phyloP scores from a whole-genome alignment of 768 basidiomycete genomes.

The Lactarius akahatsu region DNA sequence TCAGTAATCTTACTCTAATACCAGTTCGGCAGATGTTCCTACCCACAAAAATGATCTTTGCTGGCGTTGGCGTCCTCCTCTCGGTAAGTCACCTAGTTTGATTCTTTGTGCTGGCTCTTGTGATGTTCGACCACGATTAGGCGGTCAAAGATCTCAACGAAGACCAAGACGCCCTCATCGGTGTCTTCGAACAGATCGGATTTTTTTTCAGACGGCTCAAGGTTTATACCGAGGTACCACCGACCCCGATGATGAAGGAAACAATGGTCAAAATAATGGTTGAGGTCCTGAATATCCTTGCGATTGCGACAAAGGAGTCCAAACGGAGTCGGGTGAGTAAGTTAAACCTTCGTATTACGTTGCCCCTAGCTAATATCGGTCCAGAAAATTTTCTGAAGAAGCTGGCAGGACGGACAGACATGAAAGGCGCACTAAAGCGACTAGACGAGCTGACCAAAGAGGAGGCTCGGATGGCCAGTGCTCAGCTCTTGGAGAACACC shows the following conservation, averaged over 20 bases:
- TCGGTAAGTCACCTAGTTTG: no score
- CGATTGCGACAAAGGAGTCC: neutral
- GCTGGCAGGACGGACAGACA: neutral
- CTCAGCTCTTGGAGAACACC: neutral
- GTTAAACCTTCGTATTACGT: neutral
- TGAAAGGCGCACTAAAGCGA: neutral
- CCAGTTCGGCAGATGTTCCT: no score
- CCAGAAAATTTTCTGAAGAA: neutral
- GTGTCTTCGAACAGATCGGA: neutral
- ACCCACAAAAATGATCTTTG: no score
- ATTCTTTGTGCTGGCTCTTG: no score
- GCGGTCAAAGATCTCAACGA: no score
- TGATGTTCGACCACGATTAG: no score
- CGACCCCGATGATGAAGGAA: neutral
- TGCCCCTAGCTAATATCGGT: neutral
- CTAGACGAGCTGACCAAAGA: neutral
- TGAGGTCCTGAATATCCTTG: neutral
- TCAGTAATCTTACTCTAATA: no score
- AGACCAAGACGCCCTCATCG: neutral
- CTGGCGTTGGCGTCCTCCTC: no score
- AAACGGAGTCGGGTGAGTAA: neutral
- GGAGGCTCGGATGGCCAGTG: neutral
- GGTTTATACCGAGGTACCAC: neutral
- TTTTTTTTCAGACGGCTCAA: neutral
- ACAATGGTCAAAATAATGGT: neutral